A percentile compares a stretch with the other conserved stretches of the same genome.
phyloP scores from a whole-genome alignment of 441 rosid genomes.

The Breynia disticha region DNA sequence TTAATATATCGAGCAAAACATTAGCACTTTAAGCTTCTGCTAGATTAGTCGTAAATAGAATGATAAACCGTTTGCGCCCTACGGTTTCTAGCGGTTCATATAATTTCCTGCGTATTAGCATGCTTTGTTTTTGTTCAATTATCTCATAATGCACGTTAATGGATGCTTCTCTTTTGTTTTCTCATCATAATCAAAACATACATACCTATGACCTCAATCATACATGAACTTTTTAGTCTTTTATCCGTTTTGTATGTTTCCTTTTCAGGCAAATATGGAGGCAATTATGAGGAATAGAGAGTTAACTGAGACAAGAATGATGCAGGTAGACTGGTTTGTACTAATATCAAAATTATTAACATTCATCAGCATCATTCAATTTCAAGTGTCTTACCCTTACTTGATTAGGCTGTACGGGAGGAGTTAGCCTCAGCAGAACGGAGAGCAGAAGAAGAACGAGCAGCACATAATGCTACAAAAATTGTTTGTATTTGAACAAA shows the following conservation, averaged over 20 bases:
- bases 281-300: slow-evolving; percentile 97
- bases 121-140: too few relatives aligned
- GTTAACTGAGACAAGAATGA: slow-evolving; percentile 95
- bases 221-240: background rate
- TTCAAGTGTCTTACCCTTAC: slow-evolving; percentile 16
- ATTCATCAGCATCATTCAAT: slow-evolving; percentile 5
- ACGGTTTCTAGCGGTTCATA: too few relatives aligned
- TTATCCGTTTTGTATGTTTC: background rate
- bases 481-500: slow-evolving; percentile 39
- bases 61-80: too few relatives aligned
- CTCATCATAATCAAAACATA: too few relatives aligned
- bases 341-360: background rate
- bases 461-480: slow-evolving; percentile 88
- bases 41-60: too few relatives aligned
- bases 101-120: too few relatives aligned
- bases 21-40: background rate
- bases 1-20: background rate
- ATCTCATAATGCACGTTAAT: too few relatives aligned
- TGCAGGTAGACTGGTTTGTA: slow-evolving; percentile 60
- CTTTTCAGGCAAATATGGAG: slow-evolving; percentile 82
- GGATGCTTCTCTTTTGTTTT: too few relatives aligned
- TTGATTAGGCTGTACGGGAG: slow-evolving; percentile 82
- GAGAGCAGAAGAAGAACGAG: slow-evolving; percentile 92
- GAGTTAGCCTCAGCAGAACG: slow-evolving; percentile 86
- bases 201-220: too few relatives aligned